Base-by-base conservation (phyloP, 495 filamentous ascomycete species). In the Bombardia bombarda region DNA sequence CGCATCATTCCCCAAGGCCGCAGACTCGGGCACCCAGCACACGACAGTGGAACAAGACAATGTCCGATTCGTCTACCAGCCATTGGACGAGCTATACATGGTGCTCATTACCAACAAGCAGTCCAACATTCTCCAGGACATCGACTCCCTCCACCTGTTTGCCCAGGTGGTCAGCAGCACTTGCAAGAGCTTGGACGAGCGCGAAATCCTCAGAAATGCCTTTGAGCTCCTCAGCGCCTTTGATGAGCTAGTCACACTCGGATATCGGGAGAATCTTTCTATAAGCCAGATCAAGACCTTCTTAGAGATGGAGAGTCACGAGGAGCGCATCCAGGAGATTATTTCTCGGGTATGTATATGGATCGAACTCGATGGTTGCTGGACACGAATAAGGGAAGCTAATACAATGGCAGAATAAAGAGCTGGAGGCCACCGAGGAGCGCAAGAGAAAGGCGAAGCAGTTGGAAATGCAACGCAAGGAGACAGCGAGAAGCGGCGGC, bases 21-120 rank as follows among this genome's bases (percentile, higher is more conserved):
- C 90, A 43, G 89, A 94, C 63, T 84, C 84, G 12, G 86, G 87
- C 33, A 93, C 88, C 38, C 92, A 98, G 61, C 92, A 98, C 63
- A 98, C 92, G 7, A 98, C 86, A 12, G 88, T 95, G 40, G 92
- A 98, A 65, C 90, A 95, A 62, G 92, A 98, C 72, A 96, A 95
- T 75, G 92, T 98, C 52, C 92, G 92, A 62, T 98, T 95, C 60
- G 92, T 97, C 39, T 98, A 98, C 72, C 92, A 98, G 65, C 92
- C 93, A 46, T 76, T 98, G 41, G 93, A 98, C 66, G 93, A 97
- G 71, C 80, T 98, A 46, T 98, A 97, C 75, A 95, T 98, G 78
- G 90, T 98, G 41, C 82, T 98, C 48, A 97, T 98, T 65, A 98
- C 93, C 69, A 97, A 97, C 73, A 87, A 87, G 45, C 90, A 97